Conservation (phyloP, 2,329 filamentous ascomycete genomes). For the Fusarium scirpi region DNA sequence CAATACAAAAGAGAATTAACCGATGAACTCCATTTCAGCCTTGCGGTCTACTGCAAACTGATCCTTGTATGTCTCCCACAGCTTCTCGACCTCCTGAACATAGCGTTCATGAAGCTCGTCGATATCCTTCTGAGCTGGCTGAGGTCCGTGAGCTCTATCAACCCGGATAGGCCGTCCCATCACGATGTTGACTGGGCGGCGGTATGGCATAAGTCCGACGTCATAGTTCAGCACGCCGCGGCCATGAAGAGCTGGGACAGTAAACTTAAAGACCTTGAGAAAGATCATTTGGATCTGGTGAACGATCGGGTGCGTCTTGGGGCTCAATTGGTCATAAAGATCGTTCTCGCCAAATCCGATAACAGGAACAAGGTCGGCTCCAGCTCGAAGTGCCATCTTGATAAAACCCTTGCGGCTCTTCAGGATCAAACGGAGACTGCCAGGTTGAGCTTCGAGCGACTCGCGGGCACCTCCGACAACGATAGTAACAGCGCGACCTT, state of each 20-base stretch:
- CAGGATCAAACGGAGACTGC: slow-evolving; percentile 81
- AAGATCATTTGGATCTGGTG: slow-evolving; percentile 85
- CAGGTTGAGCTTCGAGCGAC: slow-evolving; percentile 87
- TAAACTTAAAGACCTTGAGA: slow-evolving; percentile 91
- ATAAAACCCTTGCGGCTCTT: slow-evolving; percentile 90
- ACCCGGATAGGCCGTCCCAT: slow-evolving; percentile 86
- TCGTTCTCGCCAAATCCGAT: slow-evolving; percentile 96
- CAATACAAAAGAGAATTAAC: slow-evolving; percentile 52
- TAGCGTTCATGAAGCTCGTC: slow-evolving; percentile 85
- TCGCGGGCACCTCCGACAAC: slow-evolving; percentile 94
- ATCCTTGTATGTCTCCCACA: slow-evolving; percentile 85
- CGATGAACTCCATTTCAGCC: slow-evolving; percentile 75
- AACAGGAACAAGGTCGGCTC: slow-evolving; percentile 94
- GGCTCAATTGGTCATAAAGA: slow-evolving; percentile 89
- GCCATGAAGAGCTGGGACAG: slow-evolving; percentile 89
- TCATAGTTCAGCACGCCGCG: slow-evolving; percentile 98
- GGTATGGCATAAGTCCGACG: slow-evolving; percentile 94
- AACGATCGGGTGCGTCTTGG: slow-evolving; percentile 80
- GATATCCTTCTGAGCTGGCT: slow-evolving; percentile 80
- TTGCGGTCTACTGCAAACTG: slow-evolving; percentile 73
- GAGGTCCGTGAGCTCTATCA: slow-evolving; percentile 63
- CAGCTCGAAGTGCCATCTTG: slow-evolving; percentile 89
- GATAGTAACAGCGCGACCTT: slow-evolving; percentile 96
- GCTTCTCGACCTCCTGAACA: slow-evolving; percentile 75
- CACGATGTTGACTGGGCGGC: slow-evolving; percentile 87